Conservation (phyloP, 768 basidiomycete genomes). For the Naganishia antarctica region DNA sequence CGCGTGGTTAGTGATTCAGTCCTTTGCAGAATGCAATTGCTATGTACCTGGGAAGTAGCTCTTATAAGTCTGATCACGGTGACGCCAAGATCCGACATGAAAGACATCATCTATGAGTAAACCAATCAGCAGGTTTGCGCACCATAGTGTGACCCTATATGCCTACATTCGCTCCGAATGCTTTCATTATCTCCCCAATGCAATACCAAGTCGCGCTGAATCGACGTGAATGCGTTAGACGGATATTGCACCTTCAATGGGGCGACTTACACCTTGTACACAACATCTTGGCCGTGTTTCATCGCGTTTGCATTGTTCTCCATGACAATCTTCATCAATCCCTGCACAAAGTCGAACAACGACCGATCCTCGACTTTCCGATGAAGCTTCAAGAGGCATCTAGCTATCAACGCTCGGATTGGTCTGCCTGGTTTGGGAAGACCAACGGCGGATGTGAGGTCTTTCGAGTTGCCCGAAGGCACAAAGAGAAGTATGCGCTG, state of each 20-base stretch:
- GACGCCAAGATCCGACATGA: slow-evolving; percentile 75
- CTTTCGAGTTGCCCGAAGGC: slow-evolving; percentile 48
- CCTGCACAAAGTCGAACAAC: slow-evolving; percentile 78
- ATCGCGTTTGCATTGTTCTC: slow-evolving; percentile 59
- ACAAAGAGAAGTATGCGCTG: slow-evolving; percentile 36
- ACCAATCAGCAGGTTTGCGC: background rate
- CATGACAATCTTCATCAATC: slow-evolving; percentile 66
- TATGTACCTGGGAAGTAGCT: slow-evolving; percentile 64
- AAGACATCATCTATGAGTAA: slow-evolving; percentile 77
- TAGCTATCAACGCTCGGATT: slow-evolving; percentile 67
- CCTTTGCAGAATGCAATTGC: background rate
- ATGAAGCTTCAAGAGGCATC: slow-evolving; percentile 72
- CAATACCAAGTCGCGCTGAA: slow-evolving; percentile 74
- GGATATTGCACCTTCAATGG: too few relatives aligned
- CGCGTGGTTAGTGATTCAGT: slow-evolving; percentile 22
- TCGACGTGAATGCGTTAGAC: too few relatives aligned
- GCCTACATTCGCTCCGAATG: slow-evolving; percentile 75
- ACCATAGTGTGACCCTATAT: background rate
- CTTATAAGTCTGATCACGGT: slow-evolving; percentile 64
- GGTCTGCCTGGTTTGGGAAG: slow-evolving; percentile 85
- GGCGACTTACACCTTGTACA: slow-evolving; percentile 59
- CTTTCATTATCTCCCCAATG: slow-evolving; percentile 81
- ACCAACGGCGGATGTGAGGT: slow-evolving; percentile 47
- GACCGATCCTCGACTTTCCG: slow-evolving; percentile 73
- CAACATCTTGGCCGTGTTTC: slow-evolving; percentile 45